These are phyloP conservation scores for Perkinsus marinus DNA, from an alignment of 169 alveolate genomes.

Conservation along the genomic window DNA sequence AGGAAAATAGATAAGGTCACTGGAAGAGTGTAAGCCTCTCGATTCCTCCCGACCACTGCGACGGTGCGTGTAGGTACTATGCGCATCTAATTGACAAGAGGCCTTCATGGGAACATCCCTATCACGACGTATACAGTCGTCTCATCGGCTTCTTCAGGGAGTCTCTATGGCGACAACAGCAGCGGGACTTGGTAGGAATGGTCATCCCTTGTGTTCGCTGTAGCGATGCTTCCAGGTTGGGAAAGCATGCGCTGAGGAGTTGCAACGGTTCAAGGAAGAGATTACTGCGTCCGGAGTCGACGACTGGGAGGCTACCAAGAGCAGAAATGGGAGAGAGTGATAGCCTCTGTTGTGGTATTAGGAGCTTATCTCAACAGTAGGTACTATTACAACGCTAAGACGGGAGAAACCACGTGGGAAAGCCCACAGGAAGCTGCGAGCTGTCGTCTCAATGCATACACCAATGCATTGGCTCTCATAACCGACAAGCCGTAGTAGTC, in stretches of 20 bases:
- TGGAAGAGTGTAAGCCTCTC: neutral
- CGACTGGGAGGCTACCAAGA: neutral
- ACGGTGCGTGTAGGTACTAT: neutral
- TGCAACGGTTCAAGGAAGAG: neutral
- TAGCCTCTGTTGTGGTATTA: neutral
- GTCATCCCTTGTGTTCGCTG: neutral
- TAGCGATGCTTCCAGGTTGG: neutral
- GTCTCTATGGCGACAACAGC: neutral
- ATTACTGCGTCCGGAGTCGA: neutral
- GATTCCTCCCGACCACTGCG: too few relatives aligned
- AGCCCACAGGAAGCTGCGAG: neutral
- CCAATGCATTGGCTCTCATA: neutral
- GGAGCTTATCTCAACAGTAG: neutral
- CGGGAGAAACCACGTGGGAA: neutral
- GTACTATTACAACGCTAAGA: neutral
- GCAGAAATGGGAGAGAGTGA: neutral
- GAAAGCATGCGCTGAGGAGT: neutral
- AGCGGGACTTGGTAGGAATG: neutral
- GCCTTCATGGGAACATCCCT: neutral
- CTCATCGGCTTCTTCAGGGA: neutral
- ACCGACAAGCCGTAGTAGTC: neutral
- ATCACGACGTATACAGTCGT: neutral
- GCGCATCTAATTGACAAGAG: neutral
- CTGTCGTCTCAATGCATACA: neutral
- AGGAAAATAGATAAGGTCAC: neutral